Evolutionary conservation across 2,329 filamentous ascomycete species (phyloP).

Genomic region (Dactylonectria estremocensis): DNA sequence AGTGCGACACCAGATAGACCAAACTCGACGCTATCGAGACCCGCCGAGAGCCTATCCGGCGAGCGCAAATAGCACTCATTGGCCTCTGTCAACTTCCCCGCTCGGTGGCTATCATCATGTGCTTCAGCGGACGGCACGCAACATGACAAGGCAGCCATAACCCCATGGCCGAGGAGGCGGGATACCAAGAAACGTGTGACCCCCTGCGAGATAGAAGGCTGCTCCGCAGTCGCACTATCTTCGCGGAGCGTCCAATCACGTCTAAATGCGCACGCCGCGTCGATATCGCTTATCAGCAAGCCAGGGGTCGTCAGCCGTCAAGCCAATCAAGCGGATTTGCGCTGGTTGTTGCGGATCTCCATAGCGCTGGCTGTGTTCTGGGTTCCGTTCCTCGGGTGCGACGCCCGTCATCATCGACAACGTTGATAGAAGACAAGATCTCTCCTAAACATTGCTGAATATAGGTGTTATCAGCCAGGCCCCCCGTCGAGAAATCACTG

Average conservation of each 20-base stretch:
- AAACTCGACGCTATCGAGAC: not conserved
- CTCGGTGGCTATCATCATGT: not conserved
- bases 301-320: not conserved
- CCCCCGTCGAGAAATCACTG: too few species aligned
- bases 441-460: too few species aligned
- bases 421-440: not conserved
- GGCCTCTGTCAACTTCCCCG: not conserved
- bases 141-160: not conserved
- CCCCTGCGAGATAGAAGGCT: too few species aligned
- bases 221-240: constrained; percentile 1
- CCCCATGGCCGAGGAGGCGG: not conserved
- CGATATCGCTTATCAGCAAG: constrained; percentile 17
- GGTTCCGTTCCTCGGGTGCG: not conserved
- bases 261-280: constrained; percentile 13
- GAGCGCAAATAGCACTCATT: not conserved
- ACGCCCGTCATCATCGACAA: not conserved
- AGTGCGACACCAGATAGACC: too few species aligned
- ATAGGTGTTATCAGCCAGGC: not conserved
- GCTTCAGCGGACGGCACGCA: not conserved
- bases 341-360: not conserved
- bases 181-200: not conserved
- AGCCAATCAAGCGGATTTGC: constrained; percentile 1
- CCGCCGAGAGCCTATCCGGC: not conserved
- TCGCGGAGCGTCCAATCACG: constrained; percentile 1
- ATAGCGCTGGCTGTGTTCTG: not conserved